Evolutionary conservation across 2,329 filamentous ascomycete species (phyloP), one percentile per base, ranked within the genome.

Genomic region (Alternaria alternata): DNA sequence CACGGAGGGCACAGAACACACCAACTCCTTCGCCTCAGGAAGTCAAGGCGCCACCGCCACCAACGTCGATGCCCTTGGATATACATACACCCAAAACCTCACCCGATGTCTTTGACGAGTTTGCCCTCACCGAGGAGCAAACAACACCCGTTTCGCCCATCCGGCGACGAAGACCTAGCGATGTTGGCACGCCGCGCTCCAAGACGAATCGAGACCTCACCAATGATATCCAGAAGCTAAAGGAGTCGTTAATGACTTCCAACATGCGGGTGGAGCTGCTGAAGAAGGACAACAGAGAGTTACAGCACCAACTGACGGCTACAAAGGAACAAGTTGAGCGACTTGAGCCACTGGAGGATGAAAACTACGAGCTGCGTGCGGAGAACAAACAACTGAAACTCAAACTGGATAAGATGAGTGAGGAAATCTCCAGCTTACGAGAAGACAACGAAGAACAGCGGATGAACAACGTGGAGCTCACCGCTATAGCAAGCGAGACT

Each of bases 201-300:
- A 73, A 65, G 44, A 75, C 74, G 11, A 73, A 68, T 24, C 63
- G 66, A 39, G 74, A 77, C 57, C 59, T 75, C 38, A 73, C 72
- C 36, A 53, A 61, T 1, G 72, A 76, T 42, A 64, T 67, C 7
- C 71, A 76, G 20, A 65, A 59, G 26, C 51, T 76, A 24, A 73
- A 72, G 42, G 64, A 70, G 7, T 54, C 42, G 7, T 56, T 76
- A 51, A 77, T 77, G 46, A 70, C 71, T 47, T 51, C 73, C 54
- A 76, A 72, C 30, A 64, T 78, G 60, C 72, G 74, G 28, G 67
- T 75, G 1, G 68, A 75, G 46, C 61, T 78, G 20, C 51, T 75
- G 46, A 69, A 69, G 43, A 72, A 73, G 36, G 67, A 74, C 32
- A 76, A 76, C n/a, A 65, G 62, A 3, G 68, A 76, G 26, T 60